Conservation (phyloP, 23 red algal genomes). For the Agarophyton chilense region DNA sequence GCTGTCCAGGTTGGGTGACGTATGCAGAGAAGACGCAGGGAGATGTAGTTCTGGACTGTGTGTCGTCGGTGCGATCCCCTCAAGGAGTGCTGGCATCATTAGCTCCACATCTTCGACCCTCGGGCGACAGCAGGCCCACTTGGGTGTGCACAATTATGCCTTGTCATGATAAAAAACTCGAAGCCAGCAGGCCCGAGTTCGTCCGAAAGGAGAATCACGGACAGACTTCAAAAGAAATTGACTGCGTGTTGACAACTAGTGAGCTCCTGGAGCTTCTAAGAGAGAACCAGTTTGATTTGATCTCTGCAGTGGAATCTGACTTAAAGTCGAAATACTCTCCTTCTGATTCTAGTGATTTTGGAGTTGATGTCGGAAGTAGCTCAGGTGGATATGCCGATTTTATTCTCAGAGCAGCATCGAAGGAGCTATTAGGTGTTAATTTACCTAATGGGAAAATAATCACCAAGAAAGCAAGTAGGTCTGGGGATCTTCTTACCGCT, state of each 20-base stretch:
- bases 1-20: conserved; percentile 81
- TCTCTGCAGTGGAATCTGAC: background rate
- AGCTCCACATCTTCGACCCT: conserved; percentile 8
- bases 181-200: conserved; percentile 68
- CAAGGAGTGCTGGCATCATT: conserved; percentile 64
- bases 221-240: conserved; percentile 19
- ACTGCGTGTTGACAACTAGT: conserved; percentile 73
- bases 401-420: conserved; percentile 63
- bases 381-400: conserved; percentile 77
- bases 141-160: conserved; percentile 69
- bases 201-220: background rate
- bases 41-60: conserved; percentile 36
- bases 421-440: conserved; percentile 46
- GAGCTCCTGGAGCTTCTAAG: conserved; percentile 67
- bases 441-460: conserved; percentile 14
- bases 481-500: conserved; percentile 31
- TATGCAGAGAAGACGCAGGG: conserved; percentile 92
- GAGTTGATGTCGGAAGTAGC: conserved; percentile 38
- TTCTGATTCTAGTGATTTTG: conserved; percentile 26
- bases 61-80: conserved; percentile 55
- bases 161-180: conserved; percentile 92
- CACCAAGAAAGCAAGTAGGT: conserved; percentile 38
- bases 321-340: conserved; percentile 10
- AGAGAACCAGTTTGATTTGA: conserved; percentile 50
- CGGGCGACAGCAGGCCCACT: background rate